These are phyloP conservation scores for Astraeus odoratus DNA, from an alignment of 768 basidiomycete genomes.

Conservation along the genomic window DNA sequence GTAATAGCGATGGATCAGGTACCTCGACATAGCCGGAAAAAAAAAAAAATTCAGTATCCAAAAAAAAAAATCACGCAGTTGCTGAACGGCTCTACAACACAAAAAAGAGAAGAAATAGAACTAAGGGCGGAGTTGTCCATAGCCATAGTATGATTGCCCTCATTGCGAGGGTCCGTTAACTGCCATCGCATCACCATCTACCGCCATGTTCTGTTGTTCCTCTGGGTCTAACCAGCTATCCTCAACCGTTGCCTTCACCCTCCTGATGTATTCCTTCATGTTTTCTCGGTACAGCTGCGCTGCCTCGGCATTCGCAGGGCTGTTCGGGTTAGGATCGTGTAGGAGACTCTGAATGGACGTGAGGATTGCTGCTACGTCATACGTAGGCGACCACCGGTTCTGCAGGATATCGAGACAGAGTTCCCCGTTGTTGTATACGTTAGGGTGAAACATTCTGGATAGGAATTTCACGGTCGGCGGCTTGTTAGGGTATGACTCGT, in stretches of 20 bases:
- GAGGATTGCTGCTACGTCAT: constrained; percentile 97
- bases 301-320: constrained; percentile 97
- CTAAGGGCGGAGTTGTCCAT: neutral
- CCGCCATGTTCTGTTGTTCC: constrained; percentile 56
- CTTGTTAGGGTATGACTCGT: constrained; percentile 98
- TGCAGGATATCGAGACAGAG: constrained; percentile 98
- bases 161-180: constrained; percentile 4
- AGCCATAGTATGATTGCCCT: neutral
- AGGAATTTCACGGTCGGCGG: constrained; percentile 97
- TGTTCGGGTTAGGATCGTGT: constrained; percentile 97
- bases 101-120: neutral
- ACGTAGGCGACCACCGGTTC: constrained; percentile 98
- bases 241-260: constrained; percentile 91
- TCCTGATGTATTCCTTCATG: constrained; percentile 95
- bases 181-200: constrained; percentile 21
- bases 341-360: constrained; percentile 93
- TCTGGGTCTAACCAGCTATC: constrained; percentile 87
- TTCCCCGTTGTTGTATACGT: constrained; percentile 97
- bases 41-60: no score
- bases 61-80: no score
- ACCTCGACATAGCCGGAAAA: no score
- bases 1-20: neutral
- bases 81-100: neutral
- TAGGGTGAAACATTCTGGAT: constrained; percentile 97
- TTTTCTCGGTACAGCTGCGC: constrained; percentile 95